Conservation (phyloP, 345 rosid species). For the Acer saccharum region DNA sequence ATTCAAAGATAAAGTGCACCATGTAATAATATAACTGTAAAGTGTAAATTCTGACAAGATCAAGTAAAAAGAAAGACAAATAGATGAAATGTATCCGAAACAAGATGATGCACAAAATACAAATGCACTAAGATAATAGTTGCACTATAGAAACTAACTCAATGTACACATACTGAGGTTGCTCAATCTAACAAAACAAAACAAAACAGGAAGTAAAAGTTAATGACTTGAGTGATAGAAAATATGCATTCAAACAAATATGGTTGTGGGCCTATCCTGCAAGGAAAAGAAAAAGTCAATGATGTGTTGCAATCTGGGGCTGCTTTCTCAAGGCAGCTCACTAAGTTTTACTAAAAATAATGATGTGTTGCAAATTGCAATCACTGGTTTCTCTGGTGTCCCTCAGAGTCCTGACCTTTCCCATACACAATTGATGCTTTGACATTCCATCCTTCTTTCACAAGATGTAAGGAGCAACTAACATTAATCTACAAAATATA, state of each 20-base stretch:
- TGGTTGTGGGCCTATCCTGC: not conserved
- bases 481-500: not conserved
- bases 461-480: not conserved
- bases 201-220: too few relatives aligned
- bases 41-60: conserved; percentile 9
- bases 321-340: not conserved
- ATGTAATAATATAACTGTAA: conserved; percentile 13
- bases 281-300: not conserved
- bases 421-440: not conserved
- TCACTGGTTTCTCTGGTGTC: not conserved
- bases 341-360: not conserved
- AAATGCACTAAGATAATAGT: not conserved
- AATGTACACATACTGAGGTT: not conserved
- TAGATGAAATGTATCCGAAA: not conserved
- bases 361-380: not conserved
- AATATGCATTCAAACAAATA: not conserved
- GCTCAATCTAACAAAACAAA: too few relatives aligned
- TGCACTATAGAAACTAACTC: not conserved
- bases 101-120: not conserved
- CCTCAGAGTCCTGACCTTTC: not conserved
- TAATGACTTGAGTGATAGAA: not conserved
- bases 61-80: not conserved
- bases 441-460: not conserved
- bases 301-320: not conserved
- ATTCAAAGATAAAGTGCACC: conserved; percentile 20